Percentiles rank a stretch among this genome's conserved stretches.
These are phyloP conservation scores for Penicillium psychrosexuale DNA, from an alignment of 2,329 filamentous ascomycete genomes.

Conservation along the genomic window DNA sequence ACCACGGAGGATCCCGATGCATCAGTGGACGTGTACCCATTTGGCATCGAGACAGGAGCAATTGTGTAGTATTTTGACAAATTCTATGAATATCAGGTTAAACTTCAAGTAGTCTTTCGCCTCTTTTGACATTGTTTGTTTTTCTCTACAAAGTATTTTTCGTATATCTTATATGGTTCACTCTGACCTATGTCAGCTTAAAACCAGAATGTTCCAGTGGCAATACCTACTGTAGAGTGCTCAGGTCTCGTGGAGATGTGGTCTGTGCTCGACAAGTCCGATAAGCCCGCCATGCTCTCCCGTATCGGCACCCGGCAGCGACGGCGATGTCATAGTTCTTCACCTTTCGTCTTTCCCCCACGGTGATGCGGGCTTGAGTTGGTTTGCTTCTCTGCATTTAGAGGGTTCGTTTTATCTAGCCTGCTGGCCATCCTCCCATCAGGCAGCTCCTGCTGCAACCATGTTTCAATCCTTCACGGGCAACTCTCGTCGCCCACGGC, in stretches of 20 bases:
- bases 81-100: background rate
- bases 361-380: slow-evolving; percentile 22
- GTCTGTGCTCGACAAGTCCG: slow-evolving; percentile 17
- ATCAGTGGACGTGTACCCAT: background rate
- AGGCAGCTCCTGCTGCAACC: slow-evolving; percentile 16
- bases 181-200: background rate
- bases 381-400: slow-evolving; percentile 12
- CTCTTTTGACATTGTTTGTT: background rate
- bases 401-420: slow-evolving; percentile 8
- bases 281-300: slow-evolving; percentile 21
- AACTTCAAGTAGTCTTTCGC: background rate
- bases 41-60: background rate
- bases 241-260: slow-evolving; percentile 1
- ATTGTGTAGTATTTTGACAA: background rate
- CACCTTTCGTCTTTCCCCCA: slow-evolving; percentile 8
- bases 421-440: background rate
- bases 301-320: slow-evolving; percentile 18
- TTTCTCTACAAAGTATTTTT: background rate
- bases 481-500: slow-evolving; percentile 75
- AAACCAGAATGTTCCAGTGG: slow-evolving; percentile 10
- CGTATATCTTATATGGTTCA: too few relatives aligned
- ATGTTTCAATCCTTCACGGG: slow-evolving; percentile 96
- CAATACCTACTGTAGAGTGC: background rate
- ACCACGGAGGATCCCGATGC: background rate
- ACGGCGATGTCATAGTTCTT: slow-evolving; percentile 28